Base-by-base conservation (phyloP, 2,329 filamentous ascomycete species). In the Colletotrichum camelliae region DNA sequence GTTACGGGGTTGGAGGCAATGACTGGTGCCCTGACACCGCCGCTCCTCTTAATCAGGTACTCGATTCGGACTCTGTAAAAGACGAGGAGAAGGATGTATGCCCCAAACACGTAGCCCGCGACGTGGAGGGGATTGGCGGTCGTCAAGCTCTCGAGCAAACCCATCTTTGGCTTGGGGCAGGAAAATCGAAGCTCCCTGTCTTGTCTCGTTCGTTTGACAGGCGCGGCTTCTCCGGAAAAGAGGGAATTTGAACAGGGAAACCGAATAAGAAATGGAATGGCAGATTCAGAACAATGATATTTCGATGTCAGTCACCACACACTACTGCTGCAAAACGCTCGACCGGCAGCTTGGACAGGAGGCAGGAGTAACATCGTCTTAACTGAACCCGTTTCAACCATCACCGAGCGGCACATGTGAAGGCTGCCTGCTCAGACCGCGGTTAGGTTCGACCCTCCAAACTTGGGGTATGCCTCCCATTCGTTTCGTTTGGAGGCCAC, bases 1-100 rank as follows among this genome's bases (percentile, higher is more conserved):
- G 77, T 75, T n/a, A 78, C 61, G 13, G 77, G 77, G 52, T 77
- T 78, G 52, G 75, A 77, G 10, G 71, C 69, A 52, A 78, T 64
- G 33, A 76, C 35, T 35, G 77, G 77, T 18, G 73, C 77, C 37
- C 77, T 72, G 5, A 78, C 74, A 31, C 76, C 74, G 16, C 74
- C 77, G 24, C 72, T 37, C 55, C 33, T 71, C 16, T 39, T 55
- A 29, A 76, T 75, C 15, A 61, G 8, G 43, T 75, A 75, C 9
- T 76, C 72, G 9, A 31, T 21, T 16, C 70, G 68, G 29, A 64
- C 43, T 37, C 70, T 68, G 37, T 65, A 76, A 31, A 69, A 69
- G 24, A 76, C 35, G 39, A 76, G 65, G 16, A 76, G 70, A 4
- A 76, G 70, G 21, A 61, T 15, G 18, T 24, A 52, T 18, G 57